Evolutionary conservation across 2,329 filamentous ascomycete genomes (phyloP), one percentile per base, ranked within the genome.

Genomic region (Verticillium nonalfalfae): DNA sequence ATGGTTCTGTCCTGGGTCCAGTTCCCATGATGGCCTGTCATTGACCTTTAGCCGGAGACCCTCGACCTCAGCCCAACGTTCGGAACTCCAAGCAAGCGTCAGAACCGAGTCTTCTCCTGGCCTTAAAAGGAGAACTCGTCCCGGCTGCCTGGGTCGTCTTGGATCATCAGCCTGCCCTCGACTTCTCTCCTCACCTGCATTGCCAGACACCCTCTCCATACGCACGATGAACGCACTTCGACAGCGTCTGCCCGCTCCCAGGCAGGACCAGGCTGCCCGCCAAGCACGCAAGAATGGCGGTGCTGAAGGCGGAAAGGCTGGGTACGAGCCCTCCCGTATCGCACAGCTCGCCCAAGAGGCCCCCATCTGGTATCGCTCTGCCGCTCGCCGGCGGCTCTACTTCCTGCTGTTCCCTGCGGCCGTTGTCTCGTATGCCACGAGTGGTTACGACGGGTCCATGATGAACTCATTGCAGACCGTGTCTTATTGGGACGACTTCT

Each of bases 361-460:
- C 31, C 65, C 65, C 0, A 61, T 62, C 13, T 74, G 73, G 73
- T 74, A 74, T 61, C 63, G 64, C 13, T 73, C 71, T 3, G 66
- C 68, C 2, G 68, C 71, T 13, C 66, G 71, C 7, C 65, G 70
- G 35, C 64, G 62, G 2, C 69, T 75, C 0, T 75, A 74, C 59
- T 64, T 72, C 33, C 66, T 70, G 2, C 68, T 75, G 4, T 72
- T 74, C 50, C 71, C 73, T 2, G 73, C 72, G 1, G 69, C 70
- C 34, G 70, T 75, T 45, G 68, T 74, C 1, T 73, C 72, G 0
- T 74, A 74, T 35, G 72, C 71, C 34, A 82, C 81, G 5, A 79
- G 77, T 61, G 79, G 79, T 1, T 82, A 81, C 59, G 79, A 81
- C 66, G 78, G 78, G 3, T 77, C 75, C 18, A 79, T 83, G 74